Evolutionary conservation across 768 basidiomycete genomes (phyloP), one percentile per base, ranked within the genome.

Genomic region (Lentinula guzmanii): DNA sequence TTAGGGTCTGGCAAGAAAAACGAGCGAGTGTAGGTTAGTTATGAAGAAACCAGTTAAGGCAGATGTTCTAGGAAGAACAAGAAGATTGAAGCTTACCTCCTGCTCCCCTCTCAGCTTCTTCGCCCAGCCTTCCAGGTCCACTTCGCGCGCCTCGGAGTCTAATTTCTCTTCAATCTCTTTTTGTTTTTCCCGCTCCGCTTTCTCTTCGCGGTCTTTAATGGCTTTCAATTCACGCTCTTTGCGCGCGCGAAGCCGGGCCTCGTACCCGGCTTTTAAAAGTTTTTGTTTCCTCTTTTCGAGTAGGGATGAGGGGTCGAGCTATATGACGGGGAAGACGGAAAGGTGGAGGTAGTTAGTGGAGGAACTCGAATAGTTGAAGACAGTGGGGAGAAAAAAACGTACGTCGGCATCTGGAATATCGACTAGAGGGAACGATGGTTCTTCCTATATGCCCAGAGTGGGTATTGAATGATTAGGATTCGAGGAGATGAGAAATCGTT

Each of bases 251-350:
- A 86, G 84, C 21, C 97, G 87, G 0, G 95, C 93, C 61, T 98
- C 96, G 71, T 89, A 95, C 1, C 92, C 93, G 0, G 95, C 93
- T 72, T 97, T 98, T 76, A 95, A 77, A 35, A 98, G 79, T 65
- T 86, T 90, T 71, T 99, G 97, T 68, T 89, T 91, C 68, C 87
- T 87, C 77, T 98, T 99, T 73, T 99, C 97, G 71, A 92, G 98
- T 39, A 98, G 70, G 28, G 86, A 82, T 43, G 96, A 95, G 69
- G 98, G 95, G 66, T 93, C 91, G 7, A 94, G 80, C 89, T 93
- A 3, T 37, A 39, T 39, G 37, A 8, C 37, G 13, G 8, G 10
- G 5, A 33, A 33, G 16, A 59, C 6, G 15, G 18, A 18, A 39
- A 5, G 45, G 39, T 28, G n/a, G 37, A 28, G 28, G 28, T 50